Evolutionary conservation across 148 eudicot species (phyloP).

Genomic region (Fagopyrum tataricum): DNA sequence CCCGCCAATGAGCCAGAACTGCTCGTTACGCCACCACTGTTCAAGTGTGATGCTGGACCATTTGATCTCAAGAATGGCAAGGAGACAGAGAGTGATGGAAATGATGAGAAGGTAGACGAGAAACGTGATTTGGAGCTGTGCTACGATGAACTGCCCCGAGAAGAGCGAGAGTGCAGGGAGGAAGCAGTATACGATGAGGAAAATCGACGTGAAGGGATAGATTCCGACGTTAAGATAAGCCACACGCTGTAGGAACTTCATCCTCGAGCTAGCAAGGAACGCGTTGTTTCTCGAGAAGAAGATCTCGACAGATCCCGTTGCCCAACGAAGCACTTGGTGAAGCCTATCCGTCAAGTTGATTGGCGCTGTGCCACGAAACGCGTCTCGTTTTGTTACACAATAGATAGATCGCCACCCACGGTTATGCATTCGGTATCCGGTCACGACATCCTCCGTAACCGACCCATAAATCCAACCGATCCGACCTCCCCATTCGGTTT

Average conservation of each 20-base stretch:
- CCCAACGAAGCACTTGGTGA: constrained; percentile 17
- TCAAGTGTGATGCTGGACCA: constrained; percentile 16
- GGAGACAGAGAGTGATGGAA: constrained; percentile 12
- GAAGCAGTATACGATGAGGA: constrained; percentile 17
- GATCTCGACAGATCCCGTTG: constrained; percentile 14
- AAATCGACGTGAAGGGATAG: constrained; percentile 15
- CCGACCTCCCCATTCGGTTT: constrained; percentile 22
- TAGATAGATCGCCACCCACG: constrained; percentile 13
- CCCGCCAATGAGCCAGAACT: constrained; percentile 17
- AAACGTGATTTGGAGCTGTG: neutral
- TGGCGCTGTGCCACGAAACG: constrained; percentile 15
- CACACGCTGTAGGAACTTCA: constrained; percentile 13
- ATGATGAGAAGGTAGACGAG: constrained; percentile 16
- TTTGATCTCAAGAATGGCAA: constrained; percentile 16
- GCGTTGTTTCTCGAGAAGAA: constrained; percentile 17
- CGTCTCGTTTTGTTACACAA: constrained; percentile 12
- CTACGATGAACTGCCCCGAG: constrained; percentile 15
- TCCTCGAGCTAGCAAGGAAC: constrained; percentile 11
- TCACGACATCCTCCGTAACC: constrained; percentile 13
- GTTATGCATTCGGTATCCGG: constrained; percentile 17
- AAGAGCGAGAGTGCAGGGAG: constrained; percentile 17
- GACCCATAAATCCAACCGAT: constrained; percentile 19
- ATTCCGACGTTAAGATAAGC: constrained; percentile 14
- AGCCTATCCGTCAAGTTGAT: constrained; percentile 15
- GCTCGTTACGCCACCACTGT: constrained; percentile 15